Base-by-base conservation (phyloP, 2,329 filamentous ascomycete genomes). In the Escovopsis sp. region DNA sequence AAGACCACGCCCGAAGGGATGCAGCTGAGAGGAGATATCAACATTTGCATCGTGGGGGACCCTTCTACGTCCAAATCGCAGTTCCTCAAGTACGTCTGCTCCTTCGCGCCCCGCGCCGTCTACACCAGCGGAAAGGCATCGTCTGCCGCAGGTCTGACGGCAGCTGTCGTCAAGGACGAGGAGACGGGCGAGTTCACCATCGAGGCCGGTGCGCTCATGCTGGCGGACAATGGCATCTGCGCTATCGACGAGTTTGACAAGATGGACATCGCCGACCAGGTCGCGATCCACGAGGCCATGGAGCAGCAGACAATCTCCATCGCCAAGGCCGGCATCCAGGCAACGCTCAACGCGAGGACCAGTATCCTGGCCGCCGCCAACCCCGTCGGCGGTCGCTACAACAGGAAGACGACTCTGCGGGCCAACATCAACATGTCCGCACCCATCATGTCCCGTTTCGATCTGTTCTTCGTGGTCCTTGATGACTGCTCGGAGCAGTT, bases 301-400 rank as follows among this genome's bases (percentile, higher is more conserved):
- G 91, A 98, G 75, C 91, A 98, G 68, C 91, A 98, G 65, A 98
- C 91, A 5, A 98, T 98, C 51, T 95, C 87, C 8, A 98, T 98
- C 55, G 89, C 91, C 46, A 98, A 98, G 66, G 91, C 91, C 5
- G 91, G 91, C 55, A 98, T 98, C 45, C 91, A 98, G 60, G 93
- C 91, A 4, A 98, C 91, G 0, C 75, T 98, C 38, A 98, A 98
- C 57, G 91, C 91, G 3, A 79, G 91, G 43, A 95, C 91, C 1
- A 91, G 83, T 38, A 96, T 98, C 54, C 80, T 98, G 12, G 91
- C 91, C 1, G 91, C 91, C 6, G 91, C 91, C 28, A 98, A 98
- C 61, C 91, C 91, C 0, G 86, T 98, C 4, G 86, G 86, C 26
- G 91, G 91, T 11, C 79, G 91, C n/a, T 94, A 98, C 65, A 94